A percentile compares a stretch with the other conserved stretches of the same genome.
Conservation (phyloP, 768 basidiomycete genomes). For the Collybia sp. region DNA sequence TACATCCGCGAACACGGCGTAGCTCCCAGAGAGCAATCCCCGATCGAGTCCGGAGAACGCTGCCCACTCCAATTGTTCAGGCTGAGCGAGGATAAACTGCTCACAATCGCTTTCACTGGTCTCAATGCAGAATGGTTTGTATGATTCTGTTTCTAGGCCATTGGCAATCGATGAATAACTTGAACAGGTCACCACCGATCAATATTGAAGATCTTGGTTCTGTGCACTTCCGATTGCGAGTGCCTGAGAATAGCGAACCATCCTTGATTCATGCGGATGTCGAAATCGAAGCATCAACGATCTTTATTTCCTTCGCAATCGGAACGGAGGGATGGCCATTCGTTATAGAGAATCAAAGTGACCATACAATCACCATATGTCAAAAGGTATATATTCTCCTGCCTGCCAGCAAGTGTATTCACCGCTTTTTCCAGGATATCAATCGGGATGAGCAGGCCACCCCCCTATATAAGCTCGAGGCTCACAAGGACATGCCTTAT, state of each 20-base stretch:
- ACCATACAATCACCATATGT: slow-evolving; percentile 57
- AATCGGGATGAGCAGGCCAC: slow-evolving; percentile 28
- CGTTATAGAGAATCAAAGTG: slow-evolving; percentile 84
- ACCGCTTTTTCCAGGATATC: slow-evolving; percentile 34
- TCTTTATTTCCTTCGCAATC: slow-evolving; percentile 73
- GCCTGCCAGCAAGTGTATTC: slow-evolving; percentile 3
- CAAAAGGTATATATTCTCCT: slow-evolving; percentile 56
- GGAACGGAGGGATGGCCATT: slow-evolving; percentile 85
- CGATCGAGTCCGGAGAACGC: slow-evolving; percentile 64
- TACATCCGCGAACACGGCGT: slow-evolving; percentile 85
- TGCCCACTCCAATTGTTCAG: slow-evolving; percentile 65
- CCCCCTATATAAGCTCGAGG: slow-evolving; percentile 38
- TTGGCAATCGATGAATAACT: background rate
- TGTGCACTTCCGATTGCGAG: slow-evolving; percentile 66
- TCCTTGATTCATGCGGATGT: slow-evolving; percentile 73
- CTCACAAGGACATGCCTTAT: slow-evolving; percentile 58
- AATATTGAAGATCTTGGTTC: slow-evolving; percentile 89
- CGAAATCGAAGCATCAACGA: slow-evolving; percentile 79
- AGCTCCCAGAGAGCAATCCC: slow-evolving; percentile 53
- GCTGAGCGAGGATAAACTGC: slow-evolving; percentile 61
- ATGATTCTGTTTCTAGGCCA: background rate
- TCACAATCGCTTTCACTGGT: slow-evolving; percentile 86
- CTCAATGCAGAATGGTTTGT: slow-evolving; percentile 76
- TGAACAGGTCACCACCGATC: slow-evolving; percentile 82
- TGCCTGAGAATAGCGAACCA: slow-evolving; percentile 28